phyloP scores from a whole-genome alignment of 2,329 filamentous ascomycete species.

The Botrytis fragariae region DNA sequence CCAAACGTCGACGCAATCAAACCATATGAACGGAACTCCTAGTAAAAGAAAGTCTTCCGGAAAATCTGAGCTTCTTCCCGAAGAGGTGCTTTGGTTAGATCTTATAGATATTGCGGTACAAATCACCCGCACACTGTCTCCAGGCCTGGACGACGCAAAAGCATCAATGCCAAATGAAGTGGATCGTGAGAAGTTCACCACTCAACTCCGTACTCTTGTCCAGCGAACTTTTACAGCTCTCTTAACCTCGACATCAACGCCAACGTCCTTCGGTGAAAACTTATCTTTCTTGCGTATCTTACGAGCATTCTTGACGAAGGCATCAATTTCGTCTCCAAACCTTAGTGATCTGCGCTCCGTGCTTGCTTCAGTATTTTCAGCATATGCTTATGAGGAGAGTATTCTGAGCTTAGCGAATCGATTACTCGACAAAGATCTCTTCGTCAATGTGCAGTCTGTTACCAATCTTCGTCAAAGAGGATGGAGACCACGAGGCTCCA shows the following conservation, averaged over 20 bases:
- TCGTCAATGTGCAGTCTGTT: constrained; percentile 75
- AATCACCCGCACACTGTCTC: constrained; percentile 63
- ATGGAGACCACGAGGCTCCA: constrained; percentile 83
- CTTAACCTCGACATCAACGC: constrained; percentile 67
- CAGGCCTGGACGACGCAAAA: constrained; percentile 47
- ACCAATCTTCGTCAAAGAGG: constrained; percentile 75
- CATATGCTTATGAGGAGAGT: constrained; percentile 92
- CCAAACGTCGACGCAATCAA: constrained; percentile 62
- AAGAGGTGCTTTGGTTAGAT: constrained; percentile 59
- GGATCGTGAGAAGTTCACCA: constrained; percentile 60
- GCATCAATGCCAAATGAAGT: constrained; percentile 37
- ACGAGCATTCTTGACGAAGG: constrained; percentile 81
- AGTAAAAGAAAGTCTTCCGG: constrained; percentile 50
- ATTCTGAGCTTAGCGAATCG: constrained; percentile 82
- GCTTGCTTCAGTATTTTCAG: constrained; percentile 84
- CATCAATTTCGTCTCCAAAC: constrained; percentile 77
- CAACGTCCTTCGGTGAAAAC: constrained; percentile 45
- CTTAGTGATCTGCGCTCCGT: constrained; percentile 83
- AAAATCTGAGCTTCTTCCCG: constrained; percentile 47
- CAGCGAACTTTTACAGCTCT: constrained; percentile 90
- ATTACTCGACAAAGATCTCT: constrained; percentile 84
- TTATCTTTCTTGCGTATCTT: constrained; percentile 85
- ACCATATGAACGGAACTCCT: constrained; percentile 41
- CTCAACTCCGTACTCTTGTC: constrained; percentile 72
- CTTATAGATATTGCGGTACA: constrained; percentile 60